These are phyloP conservation scores for Russula sp. DNA, from an alignment of 768 basidiomycete species.

Conservation along the genomic window DNA sequence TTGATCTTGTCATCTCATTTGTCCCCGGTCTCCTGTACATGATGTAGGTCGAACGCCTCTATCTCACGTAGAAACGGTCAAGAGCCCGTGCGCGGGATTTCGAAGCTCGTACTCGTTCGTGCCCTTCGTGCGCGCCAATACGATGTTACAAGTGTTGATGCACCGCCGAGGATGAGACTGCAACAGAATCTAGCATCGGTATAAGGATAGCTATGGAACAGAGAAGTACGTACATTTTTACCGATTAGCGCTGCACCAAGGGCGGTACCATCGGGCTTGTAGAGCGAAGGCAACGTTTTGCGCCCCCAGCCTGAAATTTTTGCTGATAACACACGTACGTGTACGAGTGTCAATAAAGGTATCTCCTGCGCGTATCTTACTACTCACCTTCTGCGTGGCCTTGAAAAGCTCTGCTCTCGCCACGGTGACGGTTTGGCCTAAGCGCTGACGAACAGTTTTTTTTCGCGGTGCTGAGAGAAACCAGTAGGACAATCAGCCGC, in stretches of 20 bases:
- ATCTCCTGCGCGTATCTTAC: neutral
- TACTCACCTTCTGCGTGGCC: conserved; percentile 14
- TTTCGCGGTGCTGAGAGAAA: neutral
- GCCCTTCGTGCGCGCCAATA: conserved; percentile 68
- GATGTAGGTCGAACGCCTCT: conserved; percentile 55
- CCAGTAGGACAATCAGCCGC: neutral
- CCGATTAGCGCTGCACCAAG: conserved; percentile 33
- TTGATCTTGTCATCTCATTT: conserved; percentile 39
- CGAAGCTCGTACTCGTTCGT: conserved; percentile 67
- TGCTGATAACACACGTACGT: no score
- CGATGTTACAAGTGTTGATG: conserved; percentile 65
- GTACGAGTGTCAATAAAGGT: neutral
- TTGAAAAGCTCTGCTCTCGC: neutral
- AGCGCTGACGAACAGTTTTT: neutral
- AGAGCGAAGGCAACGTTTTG: conserved; percentile 34
- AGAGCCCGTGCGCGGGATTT: conserved; percentile 56
- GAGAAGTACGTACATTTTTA: conserved; percentile 15
- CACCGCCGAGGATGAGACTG: conserved; percentile 50
- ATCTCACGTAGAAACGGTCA: conserved; percentile 66
- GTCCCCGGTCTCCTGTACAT: conserved; percentile 41
- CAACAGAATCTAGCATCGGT: conserved; percentile 38
- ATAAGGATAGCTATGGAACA: neutral
- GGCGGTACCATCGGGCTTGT: conserved; percentile 34
- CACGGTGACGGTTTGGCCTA: conserved; percentile 2
- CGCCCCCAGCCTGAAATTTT: conserved; percentile 11